Conservation (phyloP, 1,284 basidiomycete species). For the Ceratobasidium sp. region DNA sequence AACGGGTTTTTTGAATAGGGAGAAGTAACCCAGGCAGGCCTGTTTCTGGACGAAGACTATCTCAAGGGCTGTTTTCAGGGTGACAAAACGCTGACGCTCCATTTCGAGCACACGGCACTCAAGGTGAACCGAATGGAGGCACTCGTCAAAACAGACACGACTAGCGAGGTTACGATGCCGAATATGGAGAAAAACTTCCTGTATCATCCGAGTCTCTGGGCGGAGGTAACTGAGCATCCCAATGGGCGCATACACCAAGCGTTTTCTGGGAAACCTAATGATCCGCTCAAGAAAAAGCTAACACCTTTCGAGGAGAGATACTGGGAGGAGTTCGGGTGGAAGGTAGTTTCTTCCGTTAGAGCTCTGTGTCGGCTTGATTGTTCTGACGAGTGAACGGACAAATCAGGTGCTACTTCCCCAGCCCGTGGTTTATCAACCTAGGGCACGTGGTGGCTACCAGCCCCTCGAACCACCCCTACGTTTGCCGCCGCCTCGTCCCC, state of each 20-base stretch:
- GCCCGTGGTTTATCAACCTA: background rate
- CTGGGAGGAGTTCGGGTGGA: slow-evolving; percentile 10
- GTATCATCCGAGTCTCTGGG: slow-evolving; percentile 21
- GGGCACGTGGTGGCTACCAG: too few species aligned
- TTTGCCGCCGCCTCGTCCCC: too few species aligned
- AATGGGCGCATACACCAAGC: slow-evolving; percentile 5
- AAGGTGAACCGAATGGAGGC: slow-evolving; percentile 19
- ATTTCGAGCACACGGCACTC: background rate
- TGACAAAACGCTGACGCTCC: slow-evolving; percentile 7
- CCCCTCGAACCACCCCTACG: too few species aligned
- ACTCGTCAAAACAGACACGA: background rate
- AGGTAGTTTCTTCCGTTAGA: background rate
- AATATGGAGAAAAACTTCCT: background rate
- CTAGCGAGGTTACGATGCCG: too few species aligned
- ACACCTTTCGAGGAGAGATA: background rate
- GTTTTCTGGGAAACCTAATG: background rate
- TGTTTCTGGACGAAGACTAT: slow-evolving; percentile 9
- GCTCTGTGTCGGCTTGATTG: background rate
- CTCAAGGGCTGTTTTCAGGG: background rate
- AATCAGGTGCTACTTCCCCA: background rate
- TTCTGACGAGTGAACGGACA: background rate
- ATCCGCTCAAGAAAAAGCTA: background rate
- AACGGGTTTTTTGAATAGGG: background rate
- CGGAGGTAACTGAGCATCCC: background rate
- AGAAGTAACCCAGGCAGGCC: background rate